Percentiles rank a stretch among this genome's conserved stretches.
Conservation (phyloP, 208 protist species). For the Leishmania tropica region DNA sequence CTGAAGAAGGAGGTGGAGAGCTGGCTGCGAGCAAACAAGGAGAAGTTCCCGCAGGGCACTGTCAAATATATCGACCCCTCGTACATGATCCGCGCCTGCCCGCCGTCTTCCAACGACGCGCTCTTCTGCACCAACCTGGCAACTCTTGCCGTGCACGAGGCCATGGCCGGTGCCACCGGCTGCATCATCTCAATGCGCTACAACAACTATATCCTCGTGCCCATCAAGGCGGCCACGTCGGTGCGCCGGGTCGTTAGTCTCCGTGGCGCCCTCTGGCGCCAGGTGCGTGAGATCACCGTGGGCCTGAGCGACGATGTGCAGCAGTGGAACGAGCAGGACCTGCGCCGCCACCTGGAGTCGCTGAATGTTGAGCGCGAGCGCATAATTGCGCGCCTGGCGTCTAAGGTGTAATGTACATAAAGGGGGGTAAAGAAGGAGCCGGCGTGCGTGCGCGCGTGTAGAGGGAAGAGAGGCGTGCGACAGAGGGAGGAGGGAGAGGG, state of each 20-base stretch:
- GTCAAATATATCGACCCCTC: conserved; percentile 97
- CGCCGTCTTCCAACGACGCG: conserved; percentile 89
- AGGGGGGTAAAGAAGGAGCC: not conserved
- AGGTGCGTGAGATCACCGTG: conserved; percentile 90
- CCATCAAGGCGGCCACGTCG: conserved; percentile 87
- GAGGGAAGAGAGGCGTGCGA: not conserved
- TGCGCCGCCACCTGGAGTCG: conserved; percentile 81
- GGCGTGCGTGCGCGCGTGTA: not conserved
- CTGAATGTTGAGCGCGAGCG: conserved; percentile 64
- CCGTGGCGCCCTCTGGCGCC: conserved; percentile 82
- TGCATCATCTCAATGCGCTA: conserved; percentile 90
- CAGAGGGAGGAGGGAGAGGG: not conserved
- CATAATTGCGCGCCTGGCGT: conserved; percentile 56
- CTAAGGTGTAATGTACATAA: conserved; percentile 61
- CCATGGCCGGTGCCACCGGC: conserved; percentile 87
- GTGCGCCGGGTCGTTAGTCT: conserved; percentile 85
- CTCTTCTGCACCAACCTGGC: conserved; percentile 86
- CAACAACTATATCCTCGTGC: conserved; percentile 92
- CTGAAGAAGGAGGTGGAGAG: conserved; percentile 87
- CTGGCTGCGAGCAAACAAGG: conserved; percentile 76
- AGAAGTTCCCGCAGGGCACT: conserved; percentile 65
- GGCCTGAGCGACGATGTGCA: conserved; percentile 72
- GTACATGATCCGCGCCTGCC: conserved; percentile 95
- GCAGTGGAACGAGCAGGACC: conserved; percentile 51
- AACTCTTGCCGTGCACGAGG: conserved; percentile 91